Base-by-base conservation (phyloP, 495 filamentous ascomycete genomes). In the Tuber magnatum region DNA sequence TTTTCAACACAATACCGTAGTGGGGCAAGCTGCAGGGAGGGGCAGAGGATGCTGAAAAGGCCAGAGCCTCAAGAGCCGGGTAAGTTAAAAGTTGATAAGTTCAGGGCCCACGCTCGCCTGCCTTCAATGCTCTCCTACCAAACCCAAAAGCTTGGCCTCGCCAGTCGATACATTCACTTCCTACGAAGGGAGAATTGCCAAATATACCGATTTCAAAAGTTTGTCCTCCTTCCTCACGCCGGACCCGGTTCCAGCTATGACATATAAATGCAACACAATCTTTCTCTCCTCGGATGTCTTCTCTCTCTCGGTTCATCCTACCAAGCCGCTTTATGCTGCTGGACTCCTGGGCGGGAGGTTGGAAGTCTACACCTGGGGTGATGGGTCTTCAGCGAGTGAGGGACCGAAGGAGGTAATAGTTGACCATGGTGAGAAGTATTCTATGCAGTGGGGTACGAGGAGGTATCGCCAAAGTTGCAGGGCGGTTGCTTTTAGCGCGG, bases 381-480 rank as follows among this genome's bases (percentile, higher is more conserved):
- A 88, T 18, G 86, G 87, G 71, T 84, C 85, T 48, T 84, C 83
- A 43, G 74, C 42, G 32, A 48, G 32, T 43, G 68, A 56, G 35
- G 69, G 68, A 10, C 71, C 71, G 40, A 77, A 75, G 71, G 84
- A 84, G 39, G 85, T 65, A 1, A 20, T 65, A 16, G 28, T 86
- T 71, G 80, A 73, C n/a, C 81, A 83, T 68, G 85, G 84, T 22
- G 86, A 88, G 86, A 87, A 73, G 9, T 81, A 72, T 9, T 71
- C 42, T 9, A 10, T 76, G 3, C 51, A 73, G 80, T 99, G 95
- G 95, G 88, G 89, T 75, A 98, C 95, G 2, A 87, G 89, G 73
- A 87, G 95, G 72, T 95, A 99, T 83, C 94, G 96, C 86, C 95
- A 93, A 7, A 97, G 93, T 84, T 97, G 94, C 81, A 87, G 95